These are phyloP conservation scores for Aureobasidium sp. DNA, from an alignment of 2,329 filamentous ascomycete genomes.

Conservation along the genomic window DNA sequence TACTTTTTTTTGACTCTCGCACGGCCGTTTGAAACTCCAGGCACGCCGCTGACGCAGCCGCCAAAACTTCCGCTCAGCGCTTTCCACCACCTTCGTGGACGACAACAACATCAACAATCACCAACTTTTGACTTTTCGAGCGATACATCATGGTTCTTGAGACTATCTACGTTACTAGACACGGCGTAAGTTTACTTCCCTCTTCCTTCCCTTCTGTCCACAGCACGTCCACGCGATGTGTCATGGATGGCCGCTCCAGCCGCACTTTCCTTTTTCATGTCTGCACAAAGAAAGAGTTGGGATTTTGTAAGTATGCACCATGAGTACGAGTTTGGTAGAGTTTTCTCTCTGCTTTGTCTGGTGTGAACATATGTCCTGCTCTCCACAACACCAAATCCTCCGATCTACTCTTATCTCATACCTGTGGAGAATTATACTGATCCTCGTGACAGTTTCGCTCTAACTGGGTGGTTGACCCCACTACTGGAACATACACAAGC, in stretches of 20 bases:
- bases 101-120: neutral
- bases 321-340: neutral
- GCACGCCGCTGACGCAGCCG: constrained; percentile 16
- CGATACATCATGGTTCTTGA: constrained; percentile 34
- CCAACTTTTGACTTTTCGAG: neutral
- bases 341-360: neutral
- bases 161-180: constrained; percentile 43
- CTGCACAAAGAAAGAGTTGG: constrained; percentile 2
- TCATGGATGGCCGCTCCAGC: neutral
- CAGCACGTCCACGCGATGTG: constrained; percentile 13
- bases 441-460: constrained; percentile 64
- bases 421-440: neutral
- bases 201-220: constrained; percentile 5
- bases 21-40: neutral
- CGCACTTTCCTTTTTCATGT: neutral
- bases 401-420: neutral
- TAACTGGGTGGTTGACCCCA: constrained; percentile 78
- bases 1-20: constrained; percentile 8
- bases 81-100: constrained; percentile 12
- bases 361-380: neutral
- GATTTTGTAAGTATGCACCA: neutral
- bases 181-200: constrained; percentile 39
- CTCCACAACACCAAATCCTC: neutral
- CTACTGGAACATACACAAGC: constrained; percentile 70
- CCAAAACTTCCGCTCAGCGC: constrained; percentile 7